Evolutionary conservation across 495 filamentous ascomycete species (phyloP).

Genomic region (Xylaria curta): DNA sequence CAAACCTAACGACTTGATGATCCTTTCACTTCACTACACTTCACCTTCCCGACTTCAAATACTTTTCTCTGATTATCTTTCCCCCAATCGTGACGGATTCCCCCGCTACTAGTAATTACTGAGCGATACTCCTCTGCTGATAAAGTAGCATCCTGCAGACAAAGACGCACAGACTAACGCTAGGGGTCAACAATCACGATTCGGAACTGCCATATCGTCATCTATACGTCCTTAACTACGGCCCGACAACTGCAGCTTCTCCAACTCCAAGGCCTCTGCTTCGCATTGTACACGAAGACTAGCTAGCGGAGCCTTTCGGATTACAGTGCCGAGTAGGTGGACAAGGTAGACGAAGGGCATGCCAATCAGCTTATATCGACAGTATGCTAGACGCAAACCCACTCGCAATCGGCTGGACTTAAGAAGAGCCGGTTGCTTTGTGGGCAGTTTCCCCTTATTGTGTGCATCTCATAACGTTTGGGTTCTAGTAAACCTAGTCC

Average conservation of each 20-base stretch:
- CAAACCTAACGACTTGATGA: slow-evolving; percentile 2
- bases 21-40: neutral
- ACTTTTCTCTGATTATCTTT: neutral
- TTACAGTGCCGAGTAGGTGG: neutral
- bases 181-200: neutral
- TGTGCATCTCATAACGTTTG: neutral
- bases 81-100: neutral
- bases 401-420: neutral
- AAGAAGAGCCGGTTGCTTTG: neutral
- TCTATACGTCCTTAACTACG: neutral
- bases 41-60: neutral
- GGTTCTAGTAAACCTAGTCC: neutral
- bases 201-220: neutral
- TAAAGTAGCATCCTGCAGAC: neutral
- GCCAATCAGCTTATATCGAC: neutral
- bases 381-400: neutral
- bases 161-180: neutral
- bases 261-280: neutral
- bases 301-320: neutral
- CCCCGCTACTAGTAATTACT: neutral
- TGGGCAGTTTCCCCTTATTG: neutral
- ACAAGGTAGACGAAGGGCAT: too few relatives aligned
- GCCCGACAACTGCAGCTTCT: neutral
- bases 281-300: neutral
- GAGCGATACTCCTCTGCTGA: neutral